phyloP scores from a whole-genome alignment of 495 filamentous ascomycete species.

The Trichoderma parareesei region DNA sequence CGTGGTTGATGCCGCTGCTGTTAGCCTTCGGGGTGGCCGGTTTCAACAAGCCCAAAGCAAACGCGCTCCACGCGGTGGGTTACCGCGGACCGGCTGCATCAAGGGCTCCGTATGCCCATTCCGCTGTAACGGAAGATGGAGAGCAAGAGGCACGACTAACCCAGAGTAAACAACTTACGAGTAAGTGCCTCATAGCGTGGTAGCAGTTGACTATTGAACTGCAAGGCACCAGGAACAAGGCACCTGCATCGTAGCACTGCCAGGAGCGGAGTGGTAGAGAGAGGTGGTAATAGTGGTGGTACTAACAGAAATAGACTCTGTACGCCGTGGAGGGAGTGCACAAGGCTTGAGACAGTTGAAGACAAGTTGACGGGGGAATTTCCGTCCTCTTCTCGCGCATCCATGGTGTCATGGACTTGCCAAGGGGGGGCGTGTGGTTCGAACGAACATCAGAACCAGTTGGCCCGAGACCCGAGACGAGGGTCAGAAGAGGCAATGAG shows the following conservation, averaged over 20 bases:
- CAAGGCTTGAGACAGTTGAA: too few species aligned
- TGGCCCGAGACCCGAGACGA: neutral
- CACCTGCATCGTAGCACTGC: neutral
- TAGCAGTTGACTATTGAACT: neutral
- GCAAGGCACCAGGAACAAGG: constrained; percentile 8
- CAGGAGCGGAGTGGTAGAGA: too few species aligned
- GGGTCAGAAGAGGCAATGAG: neutral
- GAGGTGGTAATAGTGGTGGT: neutral
- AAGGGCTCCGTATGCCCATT: neutral
- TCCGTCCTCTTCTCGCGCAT: neutral
- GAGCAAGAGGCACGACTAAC: neutral
- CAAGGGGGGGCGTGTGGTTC: neutral
- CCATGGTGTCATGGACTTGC: too few species aligned
- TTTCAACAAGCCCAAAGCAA: constrained; percentile 1
- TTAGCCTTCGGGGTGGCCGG: neutral
- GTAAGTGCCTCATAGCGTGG: too few species aligned
- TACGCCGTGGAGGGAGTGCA: neutral
- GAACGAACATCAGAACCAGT: neutral
- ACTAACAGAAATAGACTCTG: neutral
- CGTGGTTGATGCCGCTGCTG: too few species aligned
- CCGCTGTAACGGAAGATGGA: neutral
- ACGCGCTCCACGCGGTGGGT: neutral
- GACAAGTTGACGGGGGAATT: neutral
- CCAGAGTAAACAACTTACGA: too few species aligned
- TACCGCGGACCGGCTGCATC: neutral